These are phyloP conservation scores for Boletus semigastroideus DNA, from an alignment of 1,284 basidiomycete species.

Conservation along the genomic window DNA sequence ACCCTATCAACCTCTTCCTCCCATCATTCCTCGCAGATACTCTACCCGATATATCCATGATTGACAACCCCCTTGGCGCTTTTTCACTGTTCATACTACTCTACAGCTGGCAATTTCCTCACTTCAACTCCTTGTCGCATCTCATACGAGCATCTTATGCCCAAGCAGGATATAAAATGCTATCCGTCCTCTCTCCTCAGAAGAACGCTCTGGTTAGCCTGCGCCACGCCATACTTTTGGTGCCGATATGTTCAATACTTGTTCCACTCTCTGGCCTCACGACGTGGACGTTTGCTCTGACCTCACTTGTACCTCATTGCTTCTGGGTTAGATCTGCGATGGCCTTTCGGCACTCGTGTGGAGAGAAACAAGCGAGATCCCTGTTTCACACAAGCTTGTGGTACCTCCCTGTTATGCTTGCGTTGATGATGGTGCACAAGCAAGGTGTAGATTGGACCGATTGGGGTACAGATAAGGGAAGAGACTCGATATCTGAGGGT, in stretches of 20 bases:
- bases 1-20: conserved; percentile 59
- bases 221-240: conserved; percentile 77
- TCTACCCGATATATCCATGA: conserved; percentile 44
- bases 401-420: conserved; percentile 89
- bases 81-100: conserved; percentile 79
- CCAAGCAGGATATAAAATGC: conserved; percentile 93
- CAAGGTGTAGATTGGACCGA: conserved; percentile 73
- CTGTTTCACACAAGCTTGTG: conserved; percentile 87
- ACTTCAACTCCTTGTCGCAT: conserved; percentile 95
- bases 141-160: conserved; percentile 89
- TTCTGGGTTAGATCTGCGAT: conserved; percentile 72
- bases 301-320: conserved; percentile 76
- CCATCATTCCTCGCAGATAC: conserved; percentile 46
- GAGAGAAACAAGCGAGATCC: conserved; percentile 80
- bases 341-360: conserved; percentile 70
- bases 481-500: background rate
- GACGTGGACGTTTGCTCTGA: conserved; percentile 83
- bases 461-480: conserved; percentile 37
- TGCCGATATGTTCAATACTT: conserved; percentile 80
- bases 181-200: conserved; percentile 76
- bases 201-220: conserved; percentile 87
- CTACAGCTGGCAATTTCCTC: conserved; percentile 99
- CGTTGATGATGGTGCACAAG: conserved; percentile 94
- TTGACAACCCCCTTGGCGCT: conserved; percentile 78
- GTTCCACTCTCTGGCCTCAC: conserved; percentile 87